phyloP scores from a whole-genome alignment of 805 yeast genomes.

The Huiozyma naganishii region DNA sequence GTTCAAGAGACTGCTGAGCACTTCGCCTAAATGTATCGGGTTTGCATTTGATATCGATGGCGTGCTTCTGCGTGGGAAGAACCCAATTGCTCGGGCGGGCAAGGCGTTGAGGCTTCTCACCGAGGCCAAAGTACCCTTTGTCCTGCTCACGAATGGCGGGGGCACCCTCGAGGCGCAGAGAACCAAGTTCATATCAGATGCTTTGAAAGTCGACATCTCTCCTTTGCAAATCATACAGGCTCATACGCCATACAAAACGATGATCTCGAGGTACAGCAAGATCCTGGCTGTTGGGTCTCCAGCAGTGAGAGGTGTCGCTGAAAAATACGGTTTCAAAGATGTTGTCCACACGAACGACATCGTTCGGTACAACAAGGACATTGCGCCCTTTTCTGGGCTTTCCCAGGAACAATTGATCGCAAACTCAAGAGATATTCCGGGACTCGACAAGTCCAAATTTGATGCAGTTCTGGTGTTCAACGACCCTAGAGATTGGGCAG shows the following conservation, averaged over 20 bases:
- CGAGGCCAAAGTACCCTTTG: conserved; percentile 53
- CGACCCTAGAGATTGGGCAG: conserved; percentile 82
- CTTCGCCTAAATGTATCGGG: conserved; percentile 12
- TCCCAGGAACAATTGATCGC: conserved; percentile 39
- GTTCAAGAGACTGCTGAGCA: conserved; percentile 10
- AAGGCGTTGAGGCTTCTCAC: conserved; percentile 48
- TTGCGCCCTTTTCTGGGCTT: conserved; percentile 74
- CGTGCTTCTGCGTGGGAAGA: conserved; percentile 65
- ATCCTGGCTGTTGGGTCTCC: conserved; percentile 77
- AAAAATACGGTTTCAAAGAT: conserved; percentile 63
- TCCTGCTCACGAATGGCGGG: conserved; percentile 86
- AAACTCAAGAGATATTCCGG: conserved; percentile 22
- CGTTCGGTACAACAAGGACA: conserved; percentile 42
- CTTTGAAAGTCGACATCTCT: conserved; percentile 35
- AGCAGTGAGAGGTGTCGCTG: conserved; percentile 60
- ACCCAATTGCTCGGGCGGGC: conserved; percentile 54
- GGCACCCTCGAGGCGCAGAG: conserved; percentile 62
- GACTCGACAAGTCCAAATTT: conserved; percentile 32
- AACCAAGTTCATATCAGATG: conserved; percentile 38
- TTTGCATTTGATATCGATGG: conserved; percentile 60
- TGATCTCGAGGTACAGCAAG: conserved; percentile 42
- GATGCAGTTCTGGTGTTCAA: conserved; percentile 78
- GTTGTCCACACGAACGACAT: conserved; percentile 68
- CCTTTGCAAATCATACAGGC: conserved; percentile 68
- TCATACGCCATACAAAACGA: conserved; percentile 72